Evolutionary conservation across 257 asterid species (phyloP), one percentile per base, ranked within the genome.

Genomic region (Ehretia macrophylla): DNA sequence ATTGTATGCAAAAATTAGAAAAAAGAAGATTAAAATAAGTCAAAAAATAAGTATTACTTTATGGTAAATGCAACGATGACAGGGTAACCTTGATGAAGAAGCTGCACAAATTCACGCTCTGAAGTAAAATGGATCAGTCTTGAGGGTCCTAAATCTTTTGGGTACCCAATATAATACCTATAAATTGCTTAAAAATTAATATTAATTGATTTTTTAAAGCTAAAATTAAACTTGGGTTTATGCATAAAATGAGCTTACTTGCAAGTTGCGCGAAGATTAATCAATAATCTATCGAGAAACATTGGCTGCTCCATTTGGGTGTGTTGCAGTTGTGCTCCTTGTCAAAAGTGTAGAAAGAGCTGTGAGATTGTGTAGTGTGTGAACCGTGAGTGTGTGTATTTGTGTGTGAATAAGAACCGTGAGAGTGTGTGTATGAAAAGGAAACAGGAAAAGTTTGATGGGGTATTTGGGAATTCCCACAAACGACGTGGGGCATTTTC

Each of bases 81-180:
- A 48, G 95, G 99, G 68, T 81, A 68, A 59, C 97, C 97, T 71
- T 84, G 95, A 68, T 84, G 99, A 51, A 92, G 99, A 52, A 92
- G 93, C 78, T 86, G 95, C 63, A 88, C 95, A 65, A 92, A 88
- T 68, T 92, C 99, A 9, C 89, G 92, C 79, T 88, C 99, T 1
- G 99, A 86, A 20, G 96, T 79, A 66, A 92, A 92, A 72, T 84
- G 89, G 55, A 92, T 69, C 57, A 88, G 85, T 68, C 71, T 81
- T 16, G 99, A 86, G 10, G 93, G 91, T 55, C 97, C 97, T 64
- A 88, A 95, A 81, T 92, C 94, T 82, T 86, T 92, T 0, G 99
- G 97, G 57, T 76, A 85, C 52, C 97, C 89, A 17, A 95, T 86
- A 56, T 92, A 86, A 80, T 84, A 86, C 83, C 99, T 92, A 59